phyloP scores from a whole-genome alignment of 176 grass and related monocot genomes.

The Triticum monococcum region DNA sequence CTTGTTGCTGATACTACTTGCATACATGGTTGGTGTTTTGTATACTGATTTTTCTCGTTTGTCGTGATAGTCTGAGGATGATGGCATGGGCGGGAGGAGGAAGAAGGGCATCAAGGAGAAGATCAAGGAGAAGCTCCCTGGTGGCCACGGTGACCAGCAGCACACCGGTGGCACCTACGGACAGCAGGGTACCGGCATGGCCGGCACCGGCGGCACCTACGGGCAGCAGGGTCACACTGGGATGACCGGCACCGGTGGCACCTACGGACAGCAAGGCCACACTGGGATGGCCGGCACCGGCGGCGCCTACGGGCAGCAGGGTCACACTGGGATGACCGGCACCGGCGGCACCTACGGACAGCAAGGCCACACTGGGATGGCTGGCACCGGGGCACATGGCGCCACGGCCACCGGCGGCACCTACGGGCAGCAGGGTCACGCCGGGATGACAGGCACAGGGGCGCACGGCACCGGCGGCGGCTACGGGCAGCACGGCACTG shows the following conservation, averaged over 20 bases:
- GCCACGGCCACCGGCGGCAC: background rate
- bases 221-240: background rate
- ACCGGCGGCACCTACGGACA: background rate
- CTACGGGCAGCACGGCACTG: background rate
- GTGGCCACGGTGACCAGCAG: background rate
- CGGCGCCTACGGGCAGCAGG: background rate
- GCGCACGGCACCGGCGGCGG: background rate
- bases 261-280: background rate
- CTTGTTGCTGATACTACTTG: background rate
- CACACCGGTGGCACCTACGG: background rate
- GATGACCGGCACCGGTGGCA: background rate
- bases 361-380: background rate
- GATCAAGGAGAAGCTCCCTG: slow-evolving; percentile 14
- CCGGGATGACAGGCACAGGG: background rate
- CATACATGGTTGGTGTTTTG: background rate
- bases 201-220: background rate
- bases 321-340: background rate
- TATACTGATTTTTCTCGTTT: background rate
- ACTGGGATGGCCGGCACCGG: background rate
- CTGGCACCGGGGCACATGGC: background rate
- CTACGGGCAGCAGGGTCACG: background rate
- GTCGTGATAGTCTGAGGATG: background rate
- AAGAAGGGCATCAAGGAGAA: slow-evolving; percentile 17
- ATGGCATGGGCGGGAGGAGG: slow-evolving; percentile 8
- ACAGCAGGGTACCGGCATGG: background rate